Percentiles rank a stretch among this genome's conserved stretches.
Conservation (phyloP, 768 basidiomycete genomes). For the Pleurotus salmoneostramineus region DNA sequence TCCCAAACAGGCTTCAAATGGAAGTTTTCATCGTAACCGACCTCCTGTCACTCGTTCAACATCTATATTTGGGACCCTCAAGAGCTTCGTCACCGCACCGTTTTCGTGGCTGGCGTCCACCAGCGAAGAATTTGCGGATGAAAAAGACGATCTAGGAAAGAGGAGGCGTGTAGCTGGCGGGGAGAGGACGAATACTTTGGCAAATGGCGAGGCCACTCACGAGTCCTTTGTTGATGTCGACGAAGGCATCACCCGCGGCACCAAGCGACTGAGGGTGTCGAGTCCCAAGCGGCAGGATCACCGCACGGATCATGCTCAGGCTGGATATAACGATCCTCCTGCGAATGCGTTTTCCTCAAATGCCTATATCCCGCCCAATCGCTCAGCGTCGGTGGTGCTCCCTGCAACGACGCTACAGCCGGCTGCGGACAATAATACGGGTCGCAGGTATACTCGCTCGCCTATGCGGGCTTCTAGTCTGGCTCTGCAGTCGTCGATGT, state of each 20-base stretch:
- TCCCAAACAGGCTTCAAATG: background rate
- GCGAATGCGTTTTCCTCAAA: slow-evolving; percentile 34
- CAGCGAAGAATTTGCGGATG: slow-evolving; percentile 41
- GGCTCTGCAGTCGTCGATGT: slow-evolving; percentile 54
- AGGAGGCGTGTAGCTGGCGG: slow-evolving; percentile 40
- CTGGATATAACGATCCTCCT: slow-evolving; percentile 55
- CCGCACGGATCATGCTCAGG: slow-evolving; percentile 10
- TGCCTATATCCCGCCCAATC: slow-evolving; percentile 17
- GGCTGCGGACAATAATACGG: slow-evolving; percentile 23
- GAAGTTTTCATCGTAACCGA: slow-evolving; percentile 5
- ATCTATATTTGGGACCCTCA: slow-evolving; percentile 59
- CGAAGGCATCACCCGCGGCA: slow-evolving; percentile 21
- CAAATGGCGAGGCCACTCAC: slow-evolving; percentile 13
- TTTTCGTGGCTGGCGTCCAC: slow-evolving; percentile 52
- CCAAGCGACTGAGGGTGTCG: slow-evolving; percentile 50
- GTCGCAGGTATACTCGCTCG: slow-evolving; percentile 36
- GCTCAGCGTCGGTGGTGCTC: slow-evolving; percentile 21
- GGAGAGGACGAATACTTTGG: slow-evolving; percentile 21
- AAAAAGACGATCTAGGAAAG: slow-evolving; percentile 49
- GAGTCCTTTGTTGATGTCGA: slow-evolving; percentile 28
- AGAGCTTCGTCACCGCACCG: slow-evolving; percentile 62
- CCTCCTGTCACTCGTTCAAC: slow-evolving; percentile 40
- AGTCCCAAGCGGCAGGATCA: slow-evolving; percentile 41
- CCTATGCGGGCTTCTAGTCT: slow-evolving; percentile 35
- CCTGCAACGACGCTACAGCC: slow-evolving; percentile 22